Percentiles rank a stretch among this genome's conserved stretches.
These are phyloP conservation scores for Coprinellus aureogranulatus DNA, from an alignment of 768 basidiomycete genomes.

Conservation along the genomic window DNA sequence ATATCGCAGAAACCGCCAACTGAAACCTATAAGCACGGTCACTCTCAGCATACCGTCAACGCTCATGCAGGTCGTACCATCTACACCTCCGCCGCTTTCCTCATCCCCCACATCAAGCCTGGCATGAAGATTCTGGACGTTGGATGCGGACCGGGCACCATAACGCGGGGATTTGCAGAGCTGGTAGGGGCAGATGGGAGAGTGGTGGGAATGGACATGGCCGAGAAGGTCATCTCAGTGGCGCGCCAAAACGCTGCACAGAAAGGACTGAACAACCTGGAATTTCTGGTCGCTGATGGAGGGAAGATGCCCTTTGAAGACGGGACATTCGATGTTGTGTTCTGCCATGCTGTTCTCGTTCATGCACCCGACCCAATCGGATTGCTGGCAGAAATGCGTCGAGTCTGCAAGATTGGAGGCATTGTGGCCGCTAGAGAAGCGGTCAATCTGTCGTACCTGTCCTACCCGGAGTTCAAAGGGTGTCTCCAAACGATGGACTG, in stretches of 20 bases:
- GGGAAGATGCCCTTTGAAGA: constrained; percentile 36
- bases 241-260: constrained; percentile 29
- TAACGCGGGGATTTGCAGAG: constrained; percentile 42
- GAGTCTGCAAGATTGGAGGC: constrained; percentile 45
- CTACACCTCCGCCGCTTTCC: constrained; percentile 3
- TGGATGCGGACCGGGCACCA: constrained; percentile 53
- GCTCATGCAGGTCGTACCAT: constrained; percentile 3
- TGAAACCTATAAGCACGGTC: no score
- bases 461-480: constrained; percentile 17
- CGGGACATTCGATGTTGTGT: constrained; percentile 46
- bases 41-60: no score
- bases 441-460: constrained; percentile 36
- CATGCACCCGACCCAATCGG: constrained; percentile 41
- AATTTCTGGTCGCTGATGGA: constrained; percentile 39
- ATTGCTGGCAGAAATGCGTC: constrained; percentile 45
- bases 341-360: constrained; percentile 49
- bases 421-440: constrained; percentile 44
- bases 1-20: no score
- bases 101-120: constrained; percentile 1
- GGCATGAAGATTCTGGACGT: constrained; percentile 45
- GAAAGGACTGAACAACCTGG: constrained; percentile 33
- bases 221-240: constrained; percentile 29
- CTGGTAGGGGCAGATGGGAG: constrained; percentile 38
- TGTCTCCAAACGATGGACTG: not conserved
- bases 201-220: constrained; percentile 43